Conservation (phyloP, 306 rosid genomes). For the Trichosanthes cucumerina region DNA sequence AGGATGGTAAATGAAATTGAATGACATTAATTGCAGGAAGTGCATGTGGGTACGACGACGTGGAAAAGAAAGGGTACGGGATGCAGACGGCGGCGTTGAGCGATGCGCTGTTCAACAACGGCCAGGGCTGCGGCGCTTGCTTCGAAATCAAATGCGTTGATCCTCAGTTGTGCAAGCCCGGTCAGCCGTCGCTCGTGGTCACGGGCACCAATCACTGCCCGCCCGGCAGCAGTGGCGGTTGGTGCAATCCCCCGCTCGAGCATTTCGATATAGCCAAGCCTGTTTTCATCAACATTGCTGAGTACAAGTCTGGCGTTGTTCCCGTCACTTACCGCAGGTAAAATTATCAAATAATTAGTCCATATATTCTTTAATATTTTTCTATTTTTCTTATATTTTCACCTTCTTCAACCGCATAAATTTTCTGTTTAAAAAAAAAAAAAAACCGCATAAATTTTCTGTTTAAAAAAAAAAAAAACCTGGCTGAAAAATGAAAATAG, state of each 20-base stretch:
- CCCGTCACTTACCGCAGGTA: slow-evolving; percentile 67
- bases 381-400: too few relatives aligned
- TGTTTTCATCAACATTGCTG: slow-evolving; percentile 42
- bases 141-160: slow-evolving; percentile 47
- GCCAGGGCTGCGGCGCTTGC: slow-evolving; percentile 64
- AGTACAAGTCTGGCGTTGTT: slow-evolving; percentile 40
- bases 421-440: too few relatives aligned
- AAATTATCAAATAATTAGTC: neutral
- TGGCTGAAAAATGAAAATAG: too few relatives aligned
- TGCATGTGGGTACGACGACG: slow-evolving; percentile 76
- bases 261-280: slow-evolving; percentile 75
- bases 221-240: slow-evolving; percentile 64
- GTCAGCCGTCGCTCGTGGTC: slow-evolving; percentile 33
- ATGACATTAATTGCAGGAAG: slow-evolving; percentile 43
- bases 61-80: slow-evolving; percentile 62
- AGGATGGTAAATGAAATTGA: neutral
- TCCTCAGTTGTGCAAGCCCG: slow-evolving; percentile 44
- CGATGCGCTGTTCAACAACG: slow-evolving; percentile 41
- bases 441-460: too few relatives aligned
- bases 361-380: too few relatives aligned
- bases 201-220: slow-evolving; percentile 69
- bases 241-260: slow-evolving; percentile 75
- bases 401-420: too few relatives aligned
- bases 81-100: slow-evolving; percentile 59
- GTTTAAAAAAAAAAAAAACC: too few relatives aligned